phyloP scores from a whole-genome alignment of 768 basidiomycete species.

The Serendipita sp. region DNA sequence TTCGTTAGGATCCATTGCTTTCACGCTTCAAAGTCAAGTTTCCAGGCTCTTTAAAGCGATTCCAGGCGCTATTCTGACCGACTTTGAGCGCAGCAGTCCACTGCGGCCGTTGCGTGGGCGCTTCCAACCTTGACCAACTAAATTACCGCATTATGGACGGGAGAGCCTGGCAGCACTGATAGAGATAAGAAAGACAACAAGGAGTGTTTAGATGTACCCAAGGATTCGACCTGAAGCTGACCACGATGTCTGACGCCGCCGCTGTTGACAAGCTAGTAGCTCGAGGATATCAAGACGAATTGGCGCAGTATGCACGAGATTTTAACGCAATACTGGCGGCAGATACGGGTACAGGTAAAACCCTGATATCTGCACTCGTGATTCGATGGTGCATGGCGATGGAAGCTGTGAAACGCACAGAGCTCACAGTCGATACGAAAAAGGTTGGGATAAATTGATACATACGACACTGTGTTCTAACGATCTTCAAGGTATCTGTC shows the following conservation, averaged over 20 bases:
- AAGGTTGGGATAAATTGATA: conserved; percentile 9
- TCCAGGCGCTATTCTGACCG: too few relatives aligned
- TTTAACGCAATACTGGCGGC: conserved; percentile 42
- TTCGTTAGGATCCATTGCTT: conserved; percentile 56
- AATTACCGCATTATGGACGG: not conserved
- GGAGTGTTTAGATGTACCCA: not conserved
- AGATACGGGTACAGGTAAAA: conserved; percentile 46
- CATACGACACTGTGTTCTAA: not conserved
- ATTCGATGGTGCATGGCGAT: conserved; percentile 58
- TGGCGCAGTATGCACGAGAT: conserved; percentile 33
- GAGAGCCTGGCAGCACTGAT: conserved; percentile 4
- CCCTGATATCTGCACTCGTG: conserved; percentile 42
- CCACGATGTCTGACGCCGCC: not conserved
- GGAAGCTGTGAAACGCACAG: conserved; percentile 15
- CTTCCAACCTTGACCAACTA: not conserved
- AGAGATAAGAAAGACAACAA: not conserved
- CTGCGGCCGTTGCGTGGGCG: not conserved
- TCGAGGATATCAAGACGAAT: conserved; percentile 26
- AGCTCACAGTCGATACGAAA: not conserved
- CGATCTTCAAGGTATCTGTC: conserved; percentile 22
- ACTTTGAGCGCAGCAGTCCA: too few relatives aligned
- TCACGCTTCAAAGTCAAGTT: too few relatives aligned
- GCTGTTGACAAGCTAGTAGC: conserved; percentile 1
- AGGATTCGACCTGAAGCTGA: not conserved
- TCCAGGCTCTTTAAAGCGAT: too few relatives aligned